Percentiles rank a stretch among this genome's conserved stretches.
These are phyloP conservation scores for Hypoxylon trugodes DNA, from an alignment of 495 filamentous ascomycete species.

Conservation along the genomic window DNA sequence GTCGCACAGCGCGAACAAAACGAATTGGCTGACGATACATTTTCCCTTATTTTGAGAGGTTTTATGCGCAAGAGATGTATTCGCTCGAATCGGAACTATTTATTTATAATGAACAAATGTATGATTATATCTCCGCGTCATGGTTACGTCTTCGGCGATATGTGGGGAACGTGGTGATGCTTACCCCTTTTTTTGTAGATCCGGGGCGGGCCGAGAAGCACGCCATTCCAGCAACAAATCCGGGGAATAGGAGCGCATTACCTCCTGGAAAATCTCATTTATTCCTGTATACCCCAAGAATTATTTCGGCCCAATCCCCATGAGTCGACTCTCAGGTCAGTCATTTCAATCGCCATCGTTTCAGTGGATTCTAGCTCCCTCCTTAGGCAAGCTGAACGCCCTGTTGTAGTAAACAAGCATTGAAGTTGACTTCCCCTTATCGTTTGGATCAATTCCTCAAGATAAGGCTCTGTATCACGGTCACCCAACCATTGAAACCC, in stretches of 20 bases:
- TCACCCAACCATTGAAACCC: neutral
- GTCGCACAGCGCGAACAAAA: slow-evolving; percentile 4
- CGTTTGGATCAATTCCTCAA: neutral
- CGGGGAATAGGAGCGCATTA: too few species aligned
- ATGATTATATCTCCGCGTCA: slow-evolving; percentile 11
- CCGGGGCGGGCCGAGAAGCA: too few species aligned
- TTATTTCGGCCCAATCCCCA: neutral
- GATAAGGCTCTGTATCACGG: neutral
- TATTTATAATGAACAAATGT: neutral
- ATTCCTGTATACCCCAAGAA: neutral
- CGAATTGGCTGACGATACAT: slow-evolving; percentile 12
- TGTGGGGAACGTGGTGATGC: neutral
- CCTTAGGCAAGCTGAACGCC: neutral
- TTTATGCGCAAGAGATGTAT: neutral
- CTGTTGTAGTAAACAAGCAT: neutral
- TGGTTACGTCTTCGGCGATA: neutral
- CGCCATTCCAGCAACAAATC: too few species aligned
- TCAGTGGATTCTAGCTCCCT: neutral
- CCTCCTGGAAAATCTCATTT: too few species aligned
- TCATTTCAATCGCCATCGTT: neutral
- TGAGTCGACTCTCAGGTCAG: neutral
- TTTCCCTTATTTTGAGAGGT: neutral
- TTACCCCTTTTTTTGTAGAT: too few species aligned
- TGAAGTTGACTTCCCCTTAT: neutral
- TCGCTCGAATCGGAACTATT: neutral